Base-by-base conservation (phyloP, 2,329 filamentous ascomycete genomes). In the Fusarium sarcochroum region DNA sequence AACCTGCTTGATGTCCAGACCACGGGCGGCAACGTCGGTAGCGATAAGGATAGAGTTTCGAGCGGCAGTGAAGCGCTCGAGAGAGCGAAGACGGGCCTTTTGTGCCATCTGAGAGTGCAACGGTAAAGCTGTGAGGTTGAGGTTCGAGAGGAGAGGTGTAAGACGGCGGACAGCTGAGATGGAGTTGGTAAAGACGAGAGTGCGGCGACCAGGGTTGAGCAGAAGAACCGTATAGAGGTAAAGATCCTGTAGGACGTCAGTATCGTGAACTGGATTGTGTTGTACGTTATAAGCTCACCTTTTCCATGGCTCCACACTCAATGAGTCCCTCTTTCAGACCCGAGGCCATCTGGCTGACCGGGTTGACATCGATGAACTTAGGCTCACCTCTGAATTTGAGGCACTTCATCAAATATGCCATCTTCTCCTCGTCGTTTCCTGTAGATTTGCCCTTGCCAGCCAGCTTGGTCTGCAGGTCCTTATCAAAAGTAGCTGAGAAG, bases 401-500 rank as follows among this genome's bases (percentile, higher is more conserved):
- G 73, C 94, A 95, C 77, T 93, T 91, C 42, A 98, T 85, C 3
- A 99, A 86, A 75, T 98, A 98, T 67, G 97, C 94, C 89, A 98
- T 93, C 1, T 93, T 95, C 73, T 97, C 90, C 66, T 90, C 89
- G 58, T 93, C 88, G 72, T 85, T 88, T 81, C 66, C 77, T 14
- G 69, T 91, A 20, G 48, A 60, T 58, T 87, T 89, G 20, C 87
- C 85, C 77, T 94, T 97, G 25, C 93, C 92, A 2, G 92, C 89
- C 14, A 99, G 86, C 78, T 98, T 98, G 72, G 95, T 93, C 77
- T 98, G 95, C 30, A 99, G 82, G 1, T 91, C 90, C 75, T 94
- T 95, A 76, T 97, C 92, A 78, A 99, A 97, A 0, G 96, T 99
- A 0, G 96, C 96, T 0, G 96, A 98, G 79, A 99, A 99, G 20